Base-by-base conservation (phyloP, 257 asterid genomes). In the Fraxinus pennsylvanica region DNA sequence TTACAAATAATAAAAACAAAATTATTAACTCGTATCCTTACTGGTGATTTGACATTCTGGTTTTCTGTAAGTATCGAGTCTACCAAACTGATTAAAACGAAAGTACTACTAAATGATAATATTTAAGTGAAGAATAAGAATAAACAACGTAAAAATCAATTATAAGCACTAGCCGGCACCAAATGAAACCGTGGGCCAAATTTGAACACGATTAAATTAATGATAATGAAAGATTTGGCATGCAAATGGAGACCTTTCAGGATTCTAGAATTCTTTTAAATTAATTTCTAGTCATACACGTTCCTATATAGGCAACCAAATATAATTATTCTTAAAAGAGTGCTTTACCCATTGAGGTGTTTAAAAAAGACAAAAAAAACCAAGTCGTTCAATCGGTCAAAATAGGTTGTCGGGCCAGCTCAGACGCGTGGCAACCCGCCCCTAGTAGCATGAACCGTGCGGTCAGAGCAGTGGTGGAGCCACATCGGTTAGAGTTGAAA, bases 161-260 rank as follows among this genome's bases (percentile, higher is more conserved):
- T 25, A 61, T 63, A 63, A 63, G 35, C 33, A 63, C 15, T 9
- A 25, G 69, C 36, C 69, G 35, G 36, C 69, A 25, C 19, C 69
- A 63, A 63, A 35, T 9, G 36, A 32, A 63, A 10, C 36, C 69
- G 35, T 3, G 36, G 1, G 17, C 19, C 36, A 63, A 63, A 10
- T 10, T 25, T 63, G 69, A 63, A 63, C 27, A 9, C 2, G 3
- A 63, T 25, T 12, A 61, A 21, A 61, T 27, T 17, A 63, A 63
- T 27, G 69, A 25, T 63, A 27, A 10, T 27, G 69, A 63, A 63
- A 63, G 32, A 59, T 2, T 25, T 2, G 32, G 35, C 68, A 22
- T 63, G n/a, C 33, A 63, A 63, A 63, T 61, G 35, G 68, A 63
- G 69, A 63, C 33, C 69, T 63, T 63, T 63, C 69, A 63, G 7